These are phyloP conservation scores for Striga asiatica DNA, from an alignment of 257 asterid genomes.

Conservation along the genomic window DNA sequence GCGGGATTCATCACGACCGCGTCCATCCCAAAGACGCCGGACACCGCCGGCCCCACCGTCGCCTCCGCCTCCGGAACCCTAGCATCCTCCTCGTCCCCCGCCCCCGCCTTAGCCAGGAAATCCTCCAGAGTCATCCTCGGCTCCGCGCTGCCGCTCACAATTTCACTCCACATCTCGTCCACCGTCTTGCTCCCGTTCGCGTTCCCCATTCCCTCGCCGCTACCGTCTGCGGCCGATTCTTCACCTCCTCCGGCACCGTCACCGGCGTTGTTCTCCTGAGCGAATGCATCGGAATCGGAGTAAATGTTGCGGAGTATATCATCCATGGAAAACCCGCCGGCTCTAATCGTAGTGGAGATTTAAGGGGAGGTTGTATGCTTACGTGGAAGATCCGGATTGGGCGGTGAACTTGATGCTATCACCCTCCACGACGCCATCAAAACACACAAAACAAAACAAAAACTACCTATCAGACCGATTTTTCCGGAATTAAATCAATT, in stretches of 20 bases:
- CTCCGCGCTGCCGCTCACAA: slow-evolving; percentile 33
- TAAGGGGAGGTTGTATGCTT: slow-evolving; percentile 40
- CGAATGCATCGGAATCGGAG: slow-evolving; percentile 41
- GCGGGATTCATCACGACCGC: slow-evolving; percentile 44
- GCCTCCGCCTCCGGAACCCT: too few species aligned
- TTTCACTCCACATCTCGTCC: slow-evolving; percentile 63
- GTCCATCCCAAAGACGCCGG: slow-evolving; percentile 54
- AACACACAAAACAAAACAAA: too few species aligned
- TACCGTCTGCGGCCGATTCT: slow-evolving; percentile 13
- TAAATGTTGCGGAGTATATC: slow-evolving; percentile 62
- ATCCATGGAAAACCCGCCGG: slow-evolving; percentile 55
- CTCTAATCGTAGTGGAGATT: slow-evolving; percentile 38
- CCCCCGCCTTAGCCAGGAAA: slow-evolving; percentile 81
- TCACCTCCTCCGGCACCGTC: slow-evolving; percentile 7
- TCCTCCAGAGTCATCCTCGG: slow-evolving; percentile 82
- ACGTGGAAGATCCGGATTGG: slow-evolving; percentile 94
- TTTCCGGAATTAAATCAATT: slow-evolving; percentile 12
- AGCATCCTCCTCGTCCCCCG: slow-evolving; percentile 71
- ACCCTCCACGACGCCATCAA: slow-evolving; percentile 90
- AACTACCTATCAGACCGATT: slow-evolving; percentile 26
- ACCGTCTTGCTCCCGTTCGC: slow-evolving; percentile 28
- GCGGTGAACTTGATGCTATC: slow-evolving; percentile 80
- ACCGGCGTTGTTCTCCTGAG: slow-evolving; percentile 8
- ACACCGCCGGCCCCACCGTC: too few species aligned
- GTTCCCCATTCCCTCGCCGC: slow-evolving; percentile 10